Base-by-base conservation (phyloP, 345 rosid species). In the Mercurialis annua region DNA sequence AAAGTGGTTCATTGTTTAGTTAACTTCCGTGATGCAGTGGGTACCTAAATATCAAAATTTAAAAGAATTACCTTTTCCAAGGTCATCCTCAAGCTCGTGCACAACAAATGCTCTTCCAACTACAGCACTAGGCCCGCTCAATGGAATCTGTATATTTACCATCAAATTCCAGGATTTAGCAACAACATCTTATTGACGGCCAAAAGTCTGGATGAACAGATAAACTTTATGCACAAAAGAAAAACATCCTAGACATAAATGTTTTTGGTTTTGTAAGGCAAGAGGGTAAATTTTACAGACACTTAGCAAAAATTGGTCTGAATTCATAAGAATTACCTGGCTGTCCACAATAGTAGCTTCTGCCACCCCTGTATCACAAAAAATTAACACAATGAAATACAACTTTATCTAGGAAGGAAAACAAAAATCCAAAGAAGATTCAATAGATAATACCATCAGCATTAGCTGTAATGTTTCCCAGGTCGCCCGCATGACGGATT, bases 401-500 rank as follows among this genome's bases (percentile, higher is more conserved):
- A 34, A 71, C 52, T 29, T 26, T 3, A 27, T 46, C 31, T 10
- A 24, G 23, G 1, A 4, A 75, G 73, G 31, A 8, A 38, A 5
- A 16, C 4, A 38, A 56, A 66, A 50, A 64, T 8, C 17, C 0
- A 29, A 33, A 1, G 40, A 27, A 80, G 66, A 53, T 15, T 2
- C 30, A 71, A 64, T 27, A 49, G 51, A 64, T 24, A 44, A 31
- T 83, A 93, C 99, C 99, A 66, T 90, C 85, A 26, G 92, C 95
- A 27, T 85, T 84, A 80, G 97, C 99, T 84, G 67, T 57, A 81
- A 94, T 85, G 96, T 94, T 94, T 91, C 99, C 99, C 99, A 94
- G 95, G 99, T 94, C 99, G 59, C 99, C 99, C 92, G 95, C 99
- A 87, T 91, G 99, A 68, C 99, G 92, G 81, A 81, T 59, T 85